phyloP scores from a whole-genome alignment of 1,284 basidiomycete genomes.

The Termitomyces sp. region DNA sequence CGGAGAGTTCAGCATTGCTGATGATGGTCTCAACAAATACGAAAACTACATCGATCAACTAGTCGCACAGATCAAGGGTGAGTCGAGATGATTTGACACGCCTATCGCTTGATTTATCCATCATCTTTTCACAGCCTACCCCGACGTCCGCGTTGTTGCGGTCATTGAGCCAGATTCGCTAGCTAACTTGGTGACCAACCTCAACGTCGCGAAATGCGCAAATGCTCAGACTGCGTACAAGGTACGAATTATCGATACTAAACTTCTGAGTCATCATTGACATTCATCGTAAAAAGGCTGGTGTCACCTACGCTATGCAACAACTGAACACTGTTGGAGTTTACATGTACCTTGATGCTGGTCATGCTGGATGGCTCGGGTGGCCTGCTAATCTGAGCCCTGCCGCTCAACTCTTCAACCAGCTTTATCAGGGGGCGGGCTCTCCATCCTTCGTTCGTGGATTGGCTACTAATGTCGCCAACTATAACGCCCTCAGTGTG shows the following conservation, averaged over 20 bases:
- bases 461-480: slow-evolving; percentile 61
- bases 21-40: slow-evolving; percentile 54
- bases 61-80: slow-evolving; percentile 50
- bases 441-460: slow-evolving; percentile 51
- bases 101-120: background rate
- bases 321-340: slow-evolving; percentile 52
- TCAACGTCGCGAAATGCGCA: slow-evolving; percentile 51
- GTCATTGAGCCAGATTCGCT: slow-evolving; percentile 64
- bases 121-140: slow-evolving; percentile 38
- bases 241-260: slow-evolving; percentile 17
- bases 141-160: slow-evolving; percentile 56
- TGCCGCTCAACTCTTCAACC: slow-evolving; percentile 50
- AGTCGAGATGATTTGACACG: slow-evolving; percentile 9
- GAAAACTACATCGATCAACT: slow-evolving; percentile 57
- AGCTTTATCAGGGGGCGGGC: slow-evolving; percentile 45
- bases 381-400: slow-evolving; percentile 60
- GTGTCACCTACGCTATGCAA: slow-evolving; percentile 53
- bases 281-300: slow-evolving; percentile 23
- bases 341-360: slow-evolving; percentile 59
- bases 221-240: slow-evolving; percentile 49
- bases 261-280: background rate
- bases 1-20: slow-evolving; percentile 56
- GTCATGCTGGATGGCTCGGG: slow-evolving; percentile 64
- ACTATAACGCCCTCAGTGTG: slow-evolving; percentile 54
- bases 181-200: slow-evolving; percentile 59